phyloP scores from a whole-genome alignment of 2,329 filamentous ascomycete species.

The Penicillium sp. region DNA sequence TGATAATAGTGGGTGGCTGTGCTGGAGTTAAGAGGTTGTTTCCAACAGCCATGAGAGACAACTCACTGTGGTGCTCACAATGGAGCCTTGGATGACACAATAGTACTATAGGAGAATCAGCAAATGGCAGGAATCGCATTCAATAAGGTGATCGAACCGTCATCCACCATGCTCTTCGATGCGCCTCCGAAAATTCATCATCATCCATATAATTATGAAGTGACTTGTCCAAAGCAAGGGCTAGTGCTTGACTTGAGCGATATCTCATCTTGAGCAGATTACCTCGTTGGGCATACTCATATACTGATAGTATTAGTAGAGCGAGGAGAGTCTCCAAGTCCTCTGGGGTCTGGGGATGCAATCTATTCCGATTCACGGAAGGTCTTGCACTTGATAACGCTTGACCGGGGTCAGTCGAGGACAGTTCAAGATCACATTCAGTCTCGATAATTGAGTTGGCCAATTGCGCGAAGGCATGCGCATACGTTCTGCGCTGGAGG shows the following conservation, averaged over 20 bases:
- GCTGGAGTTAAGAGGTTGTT: background rate
- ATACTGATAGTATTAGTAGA: constrained; percentile 44
- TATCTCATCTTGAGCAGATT: constrained; percentile 49
- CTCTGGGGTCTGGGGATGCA: constrained; percentile 42
- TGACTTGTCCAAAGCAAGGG: constrained; percentile 44
- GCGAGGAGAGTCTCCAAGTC: constrained; percentile 45
- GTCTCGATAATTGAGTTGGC: constrained; percentile 41
- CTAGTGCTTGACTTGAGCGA: constrained; percentile 45
- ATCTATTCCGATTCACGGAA: constrained; percentile 32
- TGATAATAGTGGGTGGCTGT: constrained; percentile 43
- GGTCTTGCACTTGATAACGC: constrained; percentile 36
- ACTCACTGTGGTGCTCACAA: constrained; percentile 45
- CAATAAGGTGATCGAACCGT: constrained; percentile 32
- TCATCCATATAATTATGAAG: constrained; percentile 38
- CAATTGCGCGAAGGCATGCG: constrained; percentile 41
- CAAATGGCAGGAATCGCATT: background rate
- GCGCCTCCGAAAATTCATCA: constrained; percentile 41
- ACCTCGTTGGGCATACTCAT: constrained; percentile 47
- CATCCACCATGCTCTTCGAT: constrained; percentile 49
- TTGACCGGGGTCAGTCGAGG: constrained; percentile 40
- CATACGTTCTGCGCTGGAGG: constrained; percentile 38
- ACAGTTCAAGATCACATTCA: constrained; percentile 44
- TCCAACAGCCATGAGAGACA: background rate
- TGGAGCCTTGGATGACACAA: constrained; percentile 45
- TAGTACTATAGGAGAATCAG: constrained; percentile 37